Conservation (phyloP, 805 yeast genomes). For the Candida tallmaniae region DNA sequence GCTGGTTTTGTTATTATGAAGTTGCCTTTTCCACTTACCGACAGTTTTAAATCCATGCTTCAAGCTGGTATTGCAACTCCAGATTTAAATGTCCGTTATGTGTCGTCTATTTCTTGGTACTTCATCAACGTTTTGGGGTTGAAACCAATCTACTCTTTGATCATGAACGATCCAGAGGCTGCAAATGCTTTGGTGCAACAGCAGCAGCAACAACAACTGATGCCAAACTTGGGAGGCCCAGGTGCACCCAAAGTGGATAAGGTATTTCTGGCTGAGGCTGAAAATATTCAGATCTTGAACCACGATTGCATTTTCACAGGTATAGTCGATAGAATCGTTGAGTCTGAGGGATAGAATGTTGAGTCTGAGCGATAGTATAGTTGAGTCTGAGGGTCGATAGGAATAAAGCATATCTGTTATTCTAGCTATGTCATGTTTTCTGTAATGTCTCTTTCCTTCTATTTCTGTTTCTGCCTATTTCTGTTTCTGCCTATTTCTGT, state of each 20-base stretch:
- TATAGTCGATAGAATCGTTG: conserved; percentile 54
- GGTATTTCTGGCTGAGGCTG: conserved; percentile 65
- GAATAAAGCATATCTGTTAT: too few relatives aligned
- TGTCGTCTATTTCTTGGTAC: conserved; percentile 93
- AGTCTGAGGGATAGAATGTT: background rate
- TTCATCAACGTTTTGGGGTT: conserved; percentile 84
- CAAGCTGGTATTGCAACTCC: conserved; percentile 83
- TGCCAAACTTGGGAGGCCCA: conserved; percentile 45
- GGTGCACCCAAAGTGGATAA: conserved; percentile 62
- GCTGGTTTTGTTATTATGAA: conserved; percentile 79
- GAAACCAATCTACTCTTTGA: conserved; percentile 67
- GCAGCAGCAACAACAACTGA: conserved; percentile 29
- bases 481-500: too few relatives aligned
- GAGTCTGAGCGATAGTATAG: background rate
- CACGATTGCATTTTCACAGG: conserved; percentile 50
- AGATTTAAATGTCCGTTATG: conserved; percentile 88
- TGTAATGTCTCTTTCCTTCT: too few relatives aligned
- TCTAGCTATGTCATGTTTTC: background rate
- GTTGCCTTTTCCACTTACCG: conserved; percentile 87
- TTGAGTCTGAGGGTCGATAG: too few relatives aligned
- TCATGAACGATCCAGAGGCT: conserved; percentile 51
- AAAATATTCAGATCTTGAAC: conserved; percentile 60
- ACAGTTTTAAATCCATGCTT: conserved; percentile 85
- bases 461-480: too few relatives aligned
- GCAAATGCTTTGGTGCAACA: conserved; percentile 43